Base-by-base conservation (phyloP, 208 protist species). In the Blastocrithidia nonstop region DNA sequence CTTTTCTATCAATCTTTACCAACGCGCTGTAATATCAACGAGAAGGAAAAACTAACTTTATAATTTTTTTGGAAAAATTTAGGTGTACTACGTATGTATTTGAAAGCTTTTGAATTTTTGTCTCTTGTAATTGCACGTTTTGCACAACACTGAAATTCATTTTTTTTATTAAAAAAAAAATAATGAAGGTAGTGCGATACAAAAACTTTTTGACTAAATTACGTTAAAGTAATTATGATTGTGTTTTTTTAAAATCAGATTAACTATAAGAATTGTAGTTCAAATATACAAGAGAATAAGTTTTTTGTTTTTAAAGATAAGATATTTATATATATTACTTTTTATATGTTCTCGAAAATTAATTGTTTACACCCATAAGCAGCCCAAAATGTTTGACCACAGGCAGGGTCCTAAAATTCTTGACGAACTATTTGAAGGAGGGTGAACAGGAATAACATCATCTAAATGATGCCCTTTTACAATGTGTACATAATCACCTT, bases 401-500 rank as follows among this genome's bases (percentile, higher is more conserved):
- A 65, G 76, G 24, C 66, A 57, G 16, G 76, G 71, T 1, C 68
- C 65, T 62, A 86, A 67, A 25, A 86, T 65, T 45, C 71, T 74
- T 7, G 76, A 86, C 16, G 50, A 44, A 42, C 62, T 63, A 6
- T 57, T 65, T 3, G 54, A 17, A 6, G 47, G 54, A 15, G 72
- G 69, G 0, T 39, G 49, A 22, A 60, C 33, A 8, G 61, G 61
- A n/a, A 86, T 46, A 1, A 86, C 39, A 25, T 79, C 76, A 42
- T 86, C 71, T 15, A 81, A 46, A 38, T 73, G 54, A 46, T 68
- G 57, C 9, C 56, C 69, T 61, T 86, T 86, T n/a, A 86, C 54
- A 23, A 86, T 15, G 48, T 86, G 76, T 9, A 86, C 37, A 47
- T 76, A 86, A 46, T 72, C 75, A 21, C 76, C 76, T 50, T 86